Conservation (phyloP, 306 rosid genomes). For the Cucumis cinereus region DNA sequence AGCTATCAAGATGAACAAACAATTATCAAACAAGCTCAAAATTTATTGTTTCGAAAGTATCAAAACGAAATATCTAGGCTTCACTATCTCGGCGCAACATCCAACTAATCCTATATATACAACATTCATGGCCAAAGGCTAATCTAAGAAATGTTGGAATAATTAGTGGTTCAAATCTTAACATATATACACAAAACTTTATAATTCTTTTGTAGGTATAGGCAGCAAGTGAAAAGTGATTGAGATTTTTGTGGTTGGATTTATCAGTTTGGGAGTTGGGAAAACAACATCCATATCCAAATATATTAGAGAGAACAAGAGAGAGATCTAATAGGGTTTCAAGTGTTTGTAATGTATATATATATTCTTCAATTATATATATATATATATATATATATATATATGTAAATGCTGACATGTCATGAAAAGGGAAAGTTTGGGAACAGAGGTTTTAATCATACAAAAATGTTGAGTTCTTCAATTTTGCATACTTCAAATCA, state of each 20-base stretch:
- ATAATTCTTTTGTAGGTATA: background rate
- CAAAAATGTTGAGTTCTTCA: background rate
- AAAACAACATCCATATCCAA: background rate
- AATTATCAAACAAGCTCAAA: background rate
- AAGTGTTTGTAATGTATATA: background rate
- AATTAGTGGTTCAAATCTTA: background rate
- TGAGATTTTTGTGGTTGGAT: slow-evolving; percentile 2
- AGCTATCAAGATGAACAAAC: too few relatives aligned
- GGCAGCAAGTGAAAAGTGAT: background rate
- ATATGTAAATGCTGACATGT: background rate
- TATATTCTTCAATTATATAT: background rate
- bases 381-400: background rate
- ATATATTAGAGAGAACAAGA: background rate
- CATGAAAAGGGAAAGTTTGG: slow-evolving; percentile 1
- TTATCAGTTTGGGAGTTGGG: slow-evolving; percentile 5
- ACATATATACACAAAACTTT: background rate
- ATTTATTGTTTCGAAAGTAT: background rate
- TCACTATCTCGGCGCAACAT: background rate
- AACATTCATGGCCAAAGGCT: background rate
- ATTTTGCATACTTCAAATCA: background rate
- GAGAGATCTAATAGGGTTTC: slow-evolving; percentile 8
- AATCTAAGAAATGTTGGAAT: background rate
- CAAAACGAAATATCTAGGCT: background rate
- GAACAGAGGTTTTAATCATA: background rate
- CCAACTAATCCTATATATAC: background rate